Conservation (phyloP, 495 filamentous ascomycete genomes). For the Aeminium ludgeri region DNA sequence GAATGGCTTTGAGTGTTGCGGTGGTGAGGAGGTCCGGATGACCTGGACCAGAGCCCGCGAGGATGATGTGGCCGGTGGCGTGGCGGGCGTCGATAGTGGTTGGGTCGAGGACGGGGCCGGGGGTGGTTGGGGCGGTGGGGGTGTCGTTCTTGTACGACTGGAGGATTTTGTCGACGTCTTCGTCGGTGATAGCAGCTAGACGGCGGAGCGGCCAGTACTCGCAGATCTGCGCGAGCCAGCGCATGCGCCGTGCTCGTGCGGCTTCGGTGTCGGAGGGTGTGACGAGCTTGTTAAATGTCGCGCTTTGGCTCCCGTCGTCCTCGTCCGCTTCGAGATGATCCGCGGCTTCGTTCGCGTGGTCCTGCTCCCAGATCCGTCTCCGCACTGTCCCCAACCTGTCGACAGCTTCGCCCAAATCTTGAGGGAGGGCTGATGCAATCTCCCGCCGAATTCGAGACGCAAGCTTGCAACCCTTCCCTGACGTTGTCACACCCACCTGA, state of each 20-base stretch:
- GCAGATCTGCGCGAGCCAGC: slow-evolving; percentile 92
- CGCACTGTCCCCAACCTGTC: slow-evolving; percentile 62
- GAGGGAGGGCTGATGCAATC: slow-evolving; percentile 61
- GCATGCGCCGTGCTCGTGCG: slow-evolving; percentile 62
- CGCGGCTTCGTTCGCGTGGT: slow-evolving; percentile 35
- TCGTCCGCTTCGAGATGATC: slow-evolving; percentile 42
- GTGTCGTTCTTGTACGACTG: slow-evolving; percentile 37
- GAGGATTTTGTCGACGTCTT: slow-evolving; percentile 58
- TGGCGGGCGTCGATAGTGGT: slow-evolving; percentile 5
- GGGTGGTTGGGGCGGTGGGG: slow-evolving; percentile 3
- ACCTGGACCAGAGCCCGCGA: slow-evolving; percentile 86
- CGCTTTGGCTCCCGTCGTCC: slow-evolving; percentile 77
- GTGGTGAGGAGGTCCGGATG: slow-evolving; percentile 80
- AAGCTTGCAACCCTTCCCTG: slow-evolving; percentile 87
- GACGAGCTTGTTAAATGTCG: slow-evolving; percentile 71
- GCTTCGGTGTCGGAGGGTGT: slow-evolving; percentile 54
- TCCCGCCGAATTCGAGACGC: slow-evolving; percentile 81
- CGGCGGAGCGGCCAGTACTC: slow-evolving; percentile 92
- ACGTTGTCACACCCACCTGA: slow-evolving; percentile 91
- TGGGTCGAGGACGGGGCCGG: slow-evolving; percentile 9
- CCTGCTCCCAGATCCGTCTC: slow-evolving; percentile 62
- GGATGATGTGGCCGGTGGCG: slow-evolving; percentile 50
- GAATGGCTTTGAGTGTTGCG: slow-evolving; percentile 76
- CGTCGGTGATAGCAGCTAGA: slow-evolving; percentile 61
- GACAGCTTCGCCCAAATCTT: slow-evolving; percentile 69